Evolutionary conservation across 257 asterid species (phyloP).

Genomic region (Rubia yunnanensis): DNA sequence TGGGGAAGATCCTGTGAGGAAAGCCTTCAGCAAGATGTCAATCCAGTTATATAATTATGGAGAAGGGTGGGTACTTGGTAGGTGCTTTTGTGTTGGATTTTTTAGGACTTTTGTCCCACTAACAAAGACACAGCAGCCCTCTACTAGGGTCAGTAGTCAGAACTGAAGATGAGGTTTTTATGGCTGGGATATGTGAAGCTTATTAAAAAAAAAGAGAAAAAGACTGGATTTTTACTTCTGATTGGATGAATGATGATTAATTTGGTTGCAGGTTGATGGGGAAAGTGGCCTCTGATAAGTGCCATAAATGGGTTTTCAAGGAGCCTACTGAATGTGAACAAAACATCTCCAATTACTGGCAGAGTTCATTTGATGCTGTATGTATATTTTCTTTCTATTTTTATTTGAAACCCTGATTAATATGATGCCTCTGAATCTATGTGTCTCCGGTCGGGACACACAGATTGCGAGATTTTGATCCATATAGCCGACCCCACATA

Average conservation of each 20-base stretch:
- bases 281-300: conserved; percentile 99
- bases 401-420: conserved; percentile 16
- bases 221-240: conserved; percentile 17
- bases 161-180: conserved; percentile 1
- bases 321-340: conserved; percentile 97
- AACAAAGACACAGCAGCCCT: conserved; percentile 9
- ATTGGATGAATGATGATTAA: conserved; percentile 20
- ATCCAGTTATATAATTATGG: conserved; percentile 98
- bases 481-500: background rate
- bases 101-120: conserved; percentile 24
- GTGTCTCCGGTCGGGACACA: background rate
- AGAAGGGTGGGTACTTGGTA: conserved; percentile 99
- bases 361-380: conserved; percentile 99
- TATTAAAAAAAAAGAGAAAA: background rate
- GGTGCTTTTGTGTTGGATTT: conserved; percentile 56
- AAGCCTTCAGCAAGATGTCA: conserved; percentile 99
- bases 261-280: conserved; percentile 95
- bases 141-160: conserved; percentile 1
- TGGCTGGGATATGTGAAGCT: background rate
- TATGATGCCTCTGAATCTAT: background rate
- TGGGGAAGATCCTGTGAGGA: conserved; percentile 85
- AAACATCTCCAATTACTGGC: conserved; percentile 97
- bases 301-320: conserved; percentile 99
- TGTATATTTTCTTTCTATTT: conserved; percentile 15
- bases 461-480: background rate